Base-by-base conservation (phyloP, 2,329 filamentous ascomycete species). In the Penicillium sp. region DNA sequence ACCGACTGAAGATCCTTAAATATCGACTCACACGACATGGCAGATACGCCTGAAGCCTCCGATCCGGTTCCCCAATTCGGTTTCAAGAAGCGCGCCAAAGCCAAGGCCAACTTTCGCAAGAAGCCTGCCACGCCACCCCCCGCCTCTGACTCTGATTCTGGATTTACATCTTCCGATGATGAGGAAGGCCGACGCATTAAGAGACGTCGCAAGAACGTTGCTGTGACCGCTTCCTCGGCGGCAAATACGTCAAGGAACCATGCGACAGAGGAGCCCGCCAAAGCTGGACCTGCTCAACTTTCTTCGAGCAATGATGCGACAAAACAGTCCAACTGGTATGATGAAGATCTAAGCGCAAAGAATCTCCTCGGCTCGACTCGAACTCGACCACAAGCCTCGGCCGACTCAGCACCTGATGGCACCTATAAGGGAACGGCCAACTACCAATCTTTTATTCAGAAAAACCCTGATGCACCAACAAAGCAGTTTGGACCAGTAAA, bases 61-160 rank as follows among this genome's bases (percentile, higher is more conserved):
- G 43, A 54, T 1, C 20, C 48, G 3, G 46, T 55, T 5, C 60
- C 65, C 23, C 57, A 58, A 40, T 57, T 69, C 31, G 54, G 62
- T 11, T 95, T 95, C 76, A 95, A 94, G 65, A 94, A 92, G 65
- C 79, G 89, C 60, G 75, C 79, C 56, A 93, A 88, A 60, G 76
- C 75, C 45, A 89, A 85, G 58, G 75, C 80, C 33, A 88, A 81
- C 56, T 71, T 89, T 37, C 80, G 89, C 57, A 95, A 94, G 70
- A 80, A 85, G 49, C 77, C 84, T 13, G 79, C 82, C 17, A 85
- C 87, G 25, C 86, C 87, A 36, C 84, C 86, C 4, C 80, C 83
- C 9, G 77, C 76, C 40, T 61, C 66, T 20, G 60, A 69, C 43
- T 70, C 66, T 35, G 73, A 75, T 47, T 79, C 75, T 39, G 77